These are phyloP conservation scores for Peniophora sp. DNA, from an alignment of 1,284 basidiomycete species.

Conservation along the genomic window DNA sequence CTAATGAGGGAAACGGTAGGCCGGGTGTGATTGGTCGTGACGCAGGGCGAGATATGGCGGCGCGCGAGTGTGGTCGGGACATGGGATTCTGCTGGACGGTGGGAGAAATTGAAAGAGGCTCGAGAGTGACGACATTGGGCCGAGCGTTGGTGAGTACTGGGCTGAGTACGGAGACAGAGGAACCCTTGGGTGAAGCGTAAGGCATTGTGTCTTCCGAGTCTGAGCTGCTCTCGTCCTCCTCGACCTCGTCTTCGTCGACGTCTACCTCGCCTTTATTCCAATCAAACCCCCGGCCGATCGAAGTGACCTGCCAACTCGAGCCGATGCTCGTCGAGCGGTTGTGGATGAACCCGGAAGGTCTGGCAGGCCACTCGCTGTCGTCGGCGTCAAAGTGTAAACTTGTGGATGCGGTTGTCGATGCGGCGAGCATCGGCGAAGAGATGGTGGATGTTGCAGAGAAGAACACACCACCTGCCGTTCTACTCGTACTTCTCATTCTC, in stretches of 20 bases:
- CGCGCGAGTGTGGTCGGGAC: conserved; percentile 23
- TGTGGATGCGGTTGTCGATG: conserved; percentile 30
- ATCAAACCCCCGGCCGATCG: conserved; percentile 73
- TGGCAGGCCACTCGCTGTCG: conserved; percentile 43
- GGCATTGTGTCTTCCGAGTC: conserved; percentile 8
- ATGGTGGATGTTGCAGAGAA: neutral
- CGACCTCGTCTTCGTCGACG: conserved; percentile 8
- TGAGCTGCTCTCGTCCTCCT: conserved; percentile 11
- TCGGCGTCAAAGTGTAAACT: conserved; percentile 59
- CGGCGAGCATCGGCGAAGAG: conserved; percentile 41
- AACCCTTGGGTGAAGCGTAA: conserved; percentile 3
- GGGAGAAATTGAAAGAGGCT: conserved; percentile 24
- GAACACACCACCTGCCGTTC: neutral
- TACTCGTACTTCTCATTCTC: neutral
- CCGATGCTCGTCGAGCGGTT: conserved; percentile 59
- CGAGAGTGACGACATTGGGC: conserved; percentile 12
- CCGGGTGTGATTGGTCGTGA: conserved; percentile 17
- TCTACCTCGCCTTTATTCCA: conserved; percentile 43
- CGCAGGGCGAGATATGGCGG: conserved; percentile 20
- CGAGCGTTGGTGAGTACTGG: neutral
- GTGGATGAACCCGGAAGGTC: conserved; percentile 31
- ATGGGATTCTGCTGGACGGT: conserved; percentile 7
- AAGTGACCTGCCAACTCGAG: conserved; percentile 75
- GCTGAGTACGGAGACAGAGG: neutral
- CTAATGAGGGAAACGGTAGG: no score